Percentiles rank a stretch among this genome's conserved stretches.
Conservation (phyloP, 2,329 filamentous ascomycete genomes). For the Talaromyces amestolkiae region DNA sequence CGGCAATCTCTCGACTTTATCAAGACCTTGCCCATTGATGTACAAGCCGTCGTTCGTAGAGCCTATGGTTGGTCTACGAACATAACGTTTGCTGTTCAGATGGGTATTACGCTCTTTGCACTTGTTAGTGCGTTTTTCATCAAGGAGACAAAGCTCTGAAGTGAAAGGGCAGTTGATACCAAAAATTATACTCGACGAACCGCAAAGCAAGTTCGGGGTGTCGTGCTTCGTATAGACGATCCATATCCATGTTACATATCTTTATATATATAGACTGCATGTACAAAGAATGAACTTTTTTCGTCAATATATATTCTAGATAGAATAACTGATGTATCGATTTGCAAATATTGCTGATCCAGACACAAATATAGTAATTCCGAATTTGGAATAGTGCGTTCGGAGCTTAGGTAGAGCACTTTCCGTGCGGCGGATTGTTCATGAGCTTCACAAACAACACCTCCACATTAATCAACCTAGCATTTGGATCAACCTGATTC, state of each 20-base stretch:
- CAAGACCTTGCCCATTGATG: constrained; percentile 48
- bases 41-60: constrained; percentile 59
- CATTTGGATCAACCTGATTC: background rate
- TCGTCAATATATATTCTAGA: background rate
- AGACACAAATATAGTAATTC: background rate
- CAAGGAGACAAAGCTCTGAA: constrained; percentile 50
- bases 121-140: constrained; percentile 51
- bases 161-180: background rate
- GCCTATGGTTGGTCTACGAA: constrained; percentile 63
- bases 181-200: background rate
- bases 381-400: constrained; percentile 1
- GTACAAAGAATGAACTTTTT: no score
- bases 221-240: background rate
- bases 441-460: background rate
- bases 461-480: background rate
- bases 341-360: background rate
- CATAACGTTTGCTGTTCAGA: constrained; percentile 52
- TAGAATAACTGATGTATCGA: no score
- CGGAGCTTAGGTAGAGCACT: background rate
- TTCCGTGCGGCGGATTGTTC: background rate
- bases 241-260: background rate
- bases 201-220: background rate
- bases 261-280: background rate
- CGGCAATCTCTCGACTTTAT: constrained; percentile 65
- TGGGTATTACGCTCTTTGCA: constrained; percentile 52